These are phyloP conservation scores for Arabidopsis hybrid DNA, from an alignment of 441 rosid genomes.

Conservation along the genomic window DNA sequence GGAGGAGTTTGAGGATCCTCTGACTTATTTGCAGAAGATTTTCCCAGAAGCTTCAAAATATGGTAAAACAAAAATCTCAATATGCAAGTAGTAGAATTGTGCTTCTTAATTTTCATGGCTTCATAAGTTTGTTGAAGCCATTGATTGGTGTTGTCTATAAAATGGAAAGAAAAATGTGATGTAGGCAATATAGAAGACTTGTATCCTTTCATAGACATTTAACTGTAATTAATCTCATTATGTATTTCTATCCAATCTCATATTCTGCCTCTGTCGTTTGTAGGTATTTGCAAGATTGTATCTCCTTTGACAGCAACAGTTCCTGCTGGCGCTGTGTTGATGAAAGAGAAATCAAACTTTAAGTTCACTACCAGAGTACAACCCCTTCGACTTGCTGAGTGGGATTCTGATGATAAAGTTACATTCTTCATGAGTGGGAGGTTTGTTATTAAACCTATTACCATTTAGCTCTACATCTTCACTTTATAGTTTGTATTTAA, in stretches of 20 bases:
- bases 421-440: conserved; percentile 99
- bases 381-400: conserved; percentile 98
- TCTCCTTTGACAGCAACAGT: conserved; percentile 87
- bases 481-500: conserved; percentile 41
- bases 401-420: conserved; percentile 93
- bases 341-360: conserved; percentile 88
- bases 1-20: conserved; percentile 97
- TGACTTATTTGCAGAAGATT: conserved; percentile 89
- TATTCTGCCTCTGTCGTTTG: conserved; percentile 17
- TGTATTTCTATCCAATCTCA: neutral
- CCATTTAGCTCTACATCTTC: conserved; percentile 15
- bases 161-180: neutral
- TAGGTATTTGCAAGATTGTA: conserved; percentile 96
- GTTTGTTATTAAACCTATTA: conserved; percentile 50
- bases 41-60: conserved; percentile 96
- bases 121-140: conserved; percentile 15
- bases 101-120: conserved; percentile 1
- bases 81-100: neutral
- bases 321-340: conserved; percentile 95
- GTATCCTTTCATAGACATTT: neutral
- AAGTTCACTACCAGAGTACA: conserved; percentile 98
- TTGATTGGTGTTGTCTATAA: conserved; percentile 6
- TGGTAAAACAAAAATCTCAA: conserved; percentile 56
- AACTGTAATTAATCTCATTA: neutral
- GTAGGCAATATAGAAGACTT: neutral